Evolutionary conservation across 1,284 basidiomycete species (phyloP), one percentile per base, ranked within the genome.

Genomic region (Ceratorhiza oryzae-sativae): DNA sequence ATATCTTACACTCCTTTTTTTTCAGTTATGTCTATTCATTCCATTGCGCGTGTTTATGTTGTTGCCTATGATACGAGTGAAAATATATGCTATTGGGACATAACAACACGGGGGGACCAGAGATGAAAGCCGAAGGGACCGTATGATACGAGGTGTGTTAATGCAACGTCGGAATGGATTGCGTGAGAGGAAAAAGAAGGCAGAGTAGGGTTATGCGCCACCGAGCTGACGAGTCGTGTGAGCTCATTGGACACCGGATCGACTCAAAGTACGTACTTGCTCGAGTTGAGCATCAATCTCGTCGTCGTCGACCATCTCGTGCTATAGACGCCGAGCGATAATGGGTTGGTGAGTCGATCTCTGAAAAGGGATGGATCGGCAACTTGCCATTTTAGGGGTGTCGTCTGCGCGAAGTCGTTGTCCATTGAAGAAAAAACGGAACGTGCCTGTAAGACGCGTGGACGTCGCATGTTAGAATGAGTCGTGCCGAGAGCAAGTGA

Each of bases 251-350:
- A n/a, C n/a, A n/a, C n/a, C n/a, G 20, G 23, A 20, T 49, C 18
- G 30, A 27, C 27, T 34, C 1, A 55, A 32, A 18, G 5, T 32
- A 34, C 12, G 34, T n/a, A 58, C 65, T 53, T 70, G 65, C 30
- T 70, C 51, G 34, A 70, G 51, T 8, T 70, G 51, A 9, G 65
- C 65, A 20, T 70, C 65, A 46, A 70, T 70, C 55, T 70, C 65
- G 30, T 70, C 65, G 12, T 70, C 53, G 51, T 70, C 41, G 1
- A 32, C 53, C 65, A 70, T 70, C 32, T 70, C 65, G 27, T 70
- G 65, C 65, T 70, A n/a, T n/a, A 58, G 6, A 46, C 3, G 23
- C 10, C 41, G 18, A 12, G 27, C 42, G 15, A 18, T 9, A 18
- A 12, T 8, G n/a, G 42, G 34, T 53, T 30, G 18, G 1, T 23